phyloP scores from a whole-genome alignment of 2,329 filamentous ascomycete species.

The Epicoccum sorghinum region DNA sequence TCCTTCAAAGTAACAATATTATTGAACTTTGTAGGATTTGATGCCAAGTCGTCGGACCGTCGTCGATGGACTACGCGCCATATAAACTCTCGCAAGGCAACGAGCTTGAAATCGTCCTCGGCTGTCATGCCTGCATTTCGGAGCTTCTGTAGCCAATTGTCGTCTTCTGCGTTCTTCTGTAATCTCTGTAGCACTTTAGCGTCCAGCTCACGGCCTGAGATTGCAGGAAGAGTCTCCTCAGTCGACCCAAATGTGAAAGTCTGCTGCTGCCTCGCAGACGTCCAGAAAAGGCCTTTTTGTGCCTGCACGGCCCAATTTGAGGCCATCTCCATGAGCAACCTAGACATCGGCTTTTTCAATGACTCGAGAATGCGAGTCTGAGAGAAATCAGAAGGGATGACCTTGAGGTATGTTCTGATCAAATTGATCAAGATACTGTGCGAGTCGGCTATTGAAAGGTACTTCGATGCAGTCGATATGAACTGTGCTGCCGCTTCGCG shows the following conservation, averaged over 20 bases:
- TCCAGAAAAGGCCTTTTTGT: conserved; percentile 89
- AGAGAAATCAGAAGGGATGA: conserved; percentile 70
- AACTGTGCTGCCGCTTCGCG: conserved; percentile 88
- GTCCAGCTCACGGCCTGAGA: conserved; percentile 63
- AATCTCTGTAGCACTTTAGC: conserved; percentile 66
- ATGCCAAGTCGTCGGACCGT: conserved; percentile 58
- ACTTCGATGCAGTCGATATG: conserved; percentile 75
- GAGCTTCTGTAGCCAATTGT: conserved; percentile 86
- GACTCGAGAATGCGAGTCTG: conserved; percentile 79
- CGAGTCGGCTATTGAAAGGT: conserved; percentile 78
- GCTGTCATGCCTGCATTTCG: conserved; percentile 79
- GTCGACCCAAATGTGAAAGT: conserved; percentile 70
- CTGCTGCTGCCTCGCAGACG: conserved; percentile 70
- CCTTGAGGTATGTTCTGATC: conserved; percentile 80
- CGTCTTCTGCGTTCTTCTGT: conserved; percentile 86
- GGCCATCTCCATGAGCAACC: conserved; percentile 82
- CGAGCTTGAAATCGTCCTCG: conserved; percentile 89
- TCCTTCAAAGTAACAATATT: conserved; percentile 76
- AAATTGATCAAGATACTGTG: conserved; percentile 84
- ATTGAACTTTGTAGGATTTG: conserved; percentile 60
- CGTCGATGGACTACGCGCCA: conserved; percentile 82
- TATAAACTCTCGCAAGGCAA: conserved; percentile 87
- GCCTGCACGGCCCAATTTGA: conserved; percentile 83
- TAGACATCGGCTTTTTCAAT: conserved; percentile 79
- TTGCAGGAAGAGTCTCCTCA: conserved; percentile 59